These are phyloP conservation scores for Neopestalotiopsis sp. DNA, from an alignment of 2,329 filamentous ascomycete species.

Conservation along the genomic window DNA sequence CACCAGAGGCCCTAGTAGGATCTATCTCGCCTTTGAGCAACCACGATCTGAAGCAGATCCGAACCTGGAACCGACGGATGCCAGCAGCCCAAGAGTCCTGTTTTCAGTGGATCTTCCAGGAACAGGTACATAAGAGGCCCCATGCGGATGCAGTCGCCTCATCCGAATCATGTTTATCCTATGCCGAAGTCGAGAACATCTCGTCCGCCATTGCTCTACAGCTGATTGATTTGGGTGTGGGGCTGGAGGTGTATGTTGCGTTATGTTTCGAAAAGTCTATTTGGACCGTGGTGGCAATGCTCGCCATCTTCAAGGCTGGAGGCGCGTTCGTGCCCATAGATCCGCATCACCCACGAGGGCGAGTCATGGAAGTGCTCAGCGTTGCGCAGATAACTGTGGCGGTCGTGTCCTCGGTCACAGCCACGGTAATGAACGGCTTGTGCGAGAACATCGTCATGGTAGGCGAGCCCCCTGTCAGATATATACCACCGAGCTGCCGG, in stretches of 20 bases:
- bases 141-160: not conserved
- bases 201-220: conserved; percentile 35
- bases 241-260: conserved; percentile 54
- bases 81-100: not conserved
- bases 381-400: conserved; percentile 49
- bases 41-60: conserved; percentile 3
- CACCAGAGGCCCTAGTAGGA: not conserved
- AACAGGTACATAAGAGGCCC: not conserved
- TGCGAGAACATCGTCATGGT: not conserved
- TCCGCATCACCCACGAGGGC: conserved; percentile 35
- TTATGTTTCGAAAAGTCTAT: conserved; percentile 74
- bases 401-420: conserved; percentile 38
- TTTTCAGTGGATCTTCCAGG: not conserved
- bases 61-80: not conserved
- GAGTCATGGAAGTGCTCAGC: conserved; percentile 39
- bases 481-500: conserved; percentile 33
- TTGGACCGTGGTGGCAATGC: conserved; percentile 70
- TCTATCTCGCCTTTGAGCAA: not conserved
- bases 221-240: conserved; percentile 32
- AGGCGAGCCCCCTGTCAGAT: not conserved
- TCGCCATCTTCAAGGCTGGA: conserved; percentile 67
- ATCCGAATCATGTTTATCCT: conserved; percentile 25
- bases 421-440: not conserved
- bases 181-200: conserved; percentile 31
- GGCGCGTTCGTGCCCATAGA: conserved; percentile 44